Evolutionary conservation across 2,329 filamentous ascomycete genomes (phyloP).

Genomic region (Celoporthe dispersa): DNA sequence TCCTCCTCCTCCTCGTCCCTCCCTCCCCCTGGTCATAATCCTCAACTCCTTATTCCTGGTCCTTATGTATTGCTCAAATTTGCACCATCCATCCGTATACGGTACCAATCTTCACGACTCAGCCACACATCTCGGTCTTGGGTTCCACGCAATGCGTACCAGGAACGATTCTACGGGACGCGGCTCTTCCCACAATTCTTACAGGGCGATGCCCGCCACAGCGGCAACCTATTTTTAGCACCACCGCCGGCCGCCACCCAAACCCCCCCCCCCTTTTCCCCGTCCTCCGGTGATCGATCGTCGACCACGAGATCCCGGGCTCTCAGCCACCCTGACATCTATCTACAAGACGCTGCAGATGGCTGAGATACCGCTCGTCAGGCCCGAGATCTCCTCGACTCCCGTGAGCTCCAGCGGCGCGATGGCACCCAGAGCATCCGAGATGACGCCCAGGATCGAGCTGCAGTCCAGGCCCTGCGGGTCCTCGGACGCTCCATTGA

Average conservation of each 20-base stretch:
- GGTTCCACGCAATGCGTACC: slow-evolving; percentile 14
- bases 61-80: not conserved
- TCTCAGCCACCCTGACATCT: not conserved
- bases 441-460: slow-evolving; percentile 1
- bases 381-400: not conserved
- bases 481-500: not conserved
- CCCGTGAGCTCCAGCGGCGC: not conserved
- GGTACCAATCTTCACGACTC: slow-evolving; percentile 1
- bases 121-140: not conserved
- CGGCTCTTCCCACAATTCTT: slow-evolving; percentile 2
- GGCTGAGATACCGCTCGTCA: not conserved
- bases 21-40: not conserved
- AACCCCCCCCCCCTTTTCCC: too few species aligned
- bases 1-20: not conserved
- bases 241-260: not conserved
- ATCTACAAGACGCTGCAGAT: not conserved
- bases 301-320: not conserved
- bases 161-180: not conserved
- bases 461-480: not conserved
- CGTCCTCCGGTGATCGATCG: not conserved
- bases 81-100: not conserved
- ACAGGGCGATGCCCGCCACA: slow-evolving; percentile 10
- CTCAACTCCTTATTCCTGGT: not conserved
- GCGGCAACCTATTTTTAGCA: slow-evolving; percentile 6
- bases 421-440: not conserved